Evolutionary conservation across 2,329 filamentous ascomycete species (phyloP), one percentile per base, ranked within the genome.

Genomic region (Aspergillus pseudotamarii): DNA sequence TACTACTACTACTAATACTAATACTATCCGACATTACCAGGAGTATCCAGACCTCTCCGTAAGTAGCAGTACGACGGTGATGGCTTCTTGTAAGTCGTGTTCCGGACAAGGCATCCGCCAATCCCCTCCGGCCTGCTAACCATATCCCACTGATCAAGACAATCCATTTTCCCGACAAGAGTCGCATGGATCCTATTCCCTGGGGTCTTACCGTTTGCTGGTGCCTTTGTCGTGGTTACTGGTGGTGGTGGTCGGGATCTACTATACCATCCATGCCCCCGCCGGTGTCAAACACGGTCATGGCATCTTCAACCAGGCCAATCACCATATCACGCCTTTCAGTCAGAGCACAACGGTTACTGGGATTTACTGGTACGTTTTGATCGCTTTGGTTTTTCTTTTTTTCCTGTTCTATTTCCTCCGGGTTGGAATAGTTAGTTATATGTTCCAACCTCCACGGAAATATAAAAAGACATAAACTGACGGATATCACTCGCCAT

Each of bases 131-230:
- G n/a, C 34, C 30, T 21, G n/a, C 54, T 51, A 43, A 51, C 28
- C 10, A 38, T 8, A 36, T 16, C 61, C 3, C 61, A 4, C 16
- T 26, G 16, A n/a, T 16, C 57, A 41, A 70, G 64, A 69, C 28
- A 95, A 95, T 76, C 92, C 92, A 32, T 95, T 95, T 80, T 82
- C 85, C 64, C 88, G 85, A 78, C 88, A 88, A 72, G 90, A 93
- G 64, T 83, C 86, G 21, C 89, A 92, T 74, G 84, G 84, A 64
- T 77, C 80, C 34, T 81, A 82, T 65, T 83, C 88, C 57, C 81
- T 97, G 70, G 82, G 87, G 68, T 83, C 87, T 41, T 95, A 95
- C 85, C 93, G 92, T 78, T 79, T 93, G 75, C 80, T 93, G 65
- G 92, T 91, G 4, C 84, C 89, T 50, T 65, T 93, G 57, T 89